Evolutionary conservation across 2,329 filamentous ascomycete species (phyloP).

Genomic region (Hymenoscyphus albidus): DNA sequence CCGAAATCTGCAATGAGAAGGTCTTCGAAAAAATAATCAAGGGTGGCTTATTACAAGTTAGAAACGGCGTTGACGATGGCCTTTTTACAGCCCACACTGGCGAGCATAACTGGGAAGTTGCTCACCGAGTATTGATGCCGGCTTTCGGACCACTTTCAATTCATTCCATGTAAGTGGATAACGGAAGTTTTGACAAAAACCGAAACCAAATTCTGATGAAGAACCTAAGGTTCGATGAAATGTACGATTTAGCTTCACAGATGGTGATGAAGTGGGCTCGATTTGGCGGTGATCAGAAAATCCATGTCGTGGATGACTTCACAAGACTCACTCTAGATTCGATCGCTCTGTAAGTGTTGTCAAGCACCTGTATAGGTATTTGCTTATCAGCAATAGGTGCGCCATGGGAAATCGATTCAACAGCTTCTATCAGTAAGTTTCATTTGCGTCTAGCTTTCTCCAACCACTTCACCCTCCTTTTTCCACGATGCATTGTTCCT

Average conservation of each 20-base stretch:
- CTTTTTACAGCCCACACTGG: constrained; percentile 56
- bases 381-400: constrained; percentile 40
- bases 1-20: constrained; percentile 63
- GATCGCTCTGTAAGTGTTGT: constrained; percentile 49
- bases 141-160: constrained; percentile 47
- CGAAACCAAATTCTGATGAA: background rate
- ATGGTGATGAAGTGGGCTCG: constrained; percentile 66
- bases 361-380: background rate
- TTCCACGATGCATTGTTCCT: background rate
- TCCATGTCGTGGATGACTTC: constrained; percentile 63
- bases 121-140: constrained; percentile 62
- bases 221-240: constrained; percentile 52
- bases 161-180: constrained; percentile 47
- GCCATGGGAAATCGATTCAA: constrained; percentile 76
- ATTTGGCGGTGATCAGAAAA: constrained; percentile 52
- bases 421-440: constrained; percentile 56
- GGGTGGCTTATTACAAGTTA: constrained; percentile 49
- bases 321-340: constrained; percentile 70
- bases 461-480: background rate
- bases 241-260: constrained; percentile 65
- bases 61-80: constrained; percentile 60
- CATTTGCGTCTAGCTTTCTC: background rate
- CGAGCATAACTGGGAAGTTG: constrained; percentile 62
- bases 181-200: no score
- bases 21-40: constrained; percentile 59